phyloP scores from a whole-genome alignment of 768 basidiomycete species.

The Leucocoprinus leucothites region DNA sequence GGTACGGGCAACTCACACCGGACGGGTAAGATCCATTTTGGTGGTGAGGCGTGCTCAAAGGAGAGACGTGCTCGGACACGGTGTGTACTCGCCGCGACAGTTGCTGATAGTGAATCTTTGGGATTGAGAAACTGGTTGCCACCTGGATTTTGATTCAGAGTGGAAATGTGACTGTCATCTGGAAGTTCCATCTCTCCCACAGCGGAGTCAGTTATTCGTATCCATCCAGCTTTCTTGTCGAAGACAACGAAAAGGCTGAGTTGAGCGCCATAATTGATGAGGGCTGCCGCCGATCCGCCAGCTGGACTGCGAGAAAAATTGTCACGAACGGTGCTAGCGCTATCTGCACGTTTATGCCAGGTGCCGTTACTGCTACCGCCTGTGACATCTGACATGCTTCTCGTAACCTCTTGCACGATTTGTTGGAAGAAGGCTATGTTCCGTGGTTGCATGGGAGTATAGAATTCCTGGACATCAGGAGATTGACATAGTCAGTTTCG shows the following conservation, averaged over 20 bases:
- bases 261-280: slow-evolving; percentile 59
- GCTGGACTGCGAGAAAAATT: slow-evolving; percentile 22
- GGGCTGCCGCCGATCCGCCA: slow-evolving; percentile 17
- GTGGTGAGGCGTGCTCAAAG: slow-evolving; percentile 21
- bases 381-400: slow-evolving; percentile 40
- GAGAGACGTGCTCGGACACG: slow-evolving; percentile 29
- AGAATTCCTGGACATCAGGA: slow-evolving; percentile 64
- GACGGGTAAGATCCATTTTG: slow-evolving; percentile 49
- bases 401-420: slow-evolving; percentile 49
- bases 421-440: slow-evolving; percentile 70
- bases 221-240: slow-evolving; percentile 85
- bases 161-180: slow-evolving; percentile 32
- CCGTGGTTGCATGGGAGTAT: slow-evolving; percentile 70
- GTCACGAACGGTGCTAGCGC: slow-evolving; percentile 34
- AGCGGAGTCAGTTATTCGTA: slow-evolving; percentile 76
- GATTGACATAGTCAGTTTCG: background rate
- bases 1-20: slow-evolving; percentile 45
- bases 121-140: slow-evolving; percentile 24
- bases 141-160: slow-evolving; percentile 16
- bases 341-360: slow-evolving; percentile 41
- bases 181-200: slow-evolving; percentile 75
- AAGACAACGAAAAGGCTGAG: slow-evolving; percentile 80
- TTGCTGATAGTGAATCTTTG: slow-evolving; percentile 23
- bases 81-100: slow-evolving; percentile 20
- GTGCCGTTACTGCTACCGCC: slow-evolving; percentile 26